Conservation (phyloP, 352 stramenopile species). For the Peronosclerospora sorghi region DNA sequence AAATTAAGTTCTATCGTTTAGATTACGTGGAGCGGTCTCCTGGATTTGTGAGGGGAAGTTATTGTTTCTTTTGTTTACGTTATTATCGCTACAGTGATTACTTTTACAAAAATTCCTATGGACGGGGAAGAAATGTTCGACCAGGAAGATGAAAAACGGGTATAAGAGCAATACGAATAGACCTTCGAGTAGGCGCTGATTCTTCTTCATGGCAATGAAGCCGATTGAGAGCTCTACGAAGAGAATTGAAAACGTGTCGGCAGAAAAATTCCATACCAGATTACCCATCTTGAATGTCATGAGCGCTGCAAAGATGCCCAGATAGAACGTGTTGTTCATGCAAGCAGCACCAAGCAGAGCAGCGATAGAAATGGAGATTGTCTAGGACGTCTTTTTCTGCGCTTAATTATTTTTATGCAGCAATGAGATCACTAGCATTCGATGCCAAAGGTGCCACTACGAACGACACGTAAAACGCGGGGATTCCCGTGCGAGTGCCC, state of each 20-base stretch:
- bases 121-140: too few relatives aligned
- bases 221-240: conserved; percentile 89
- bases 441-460: conserved; percentile 93
- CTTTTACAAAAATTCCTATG: too few relatives aligned
- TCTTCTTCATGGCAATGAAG: conserved; percentile 77
- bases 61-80: too few relatives aligned
- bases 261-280: conserved; percentile 96
- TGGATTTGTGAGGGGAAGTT: too few relatives aligned
- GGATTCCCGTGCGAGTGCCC: conserved; percentile 81
- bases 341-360: conserved; percentile 90
- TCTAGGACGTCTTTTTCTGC: conserved; percentile 96
- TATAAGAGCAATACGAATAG: conserved; percentile 87
- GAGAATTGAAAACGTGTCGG: conserved; percentile 95
- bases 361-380: conserved; percentile 93
- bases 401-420: conserved; percentile 96
- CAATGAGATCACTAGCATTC: conserved; percentile 97
- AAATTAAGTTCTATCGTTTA: too few relatives aligned
- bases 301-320: conserved; percentile 95
- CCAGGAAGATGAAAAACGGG: conserved; percentile 87
- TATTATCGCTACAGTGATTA: too few relatives aligned
- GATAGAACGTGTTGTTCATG: conserved; percentile 99
- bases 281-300: conserved; percentile 88
- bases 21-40: too few relatives aligned
- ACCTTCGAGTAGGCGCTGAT: conserved; percentile 76
- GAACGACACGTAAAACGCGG: conserved; percentile 97